Conservation (phyloP, 2,329 filamentous ascomycete species). For the Pestalotiopsis sp. region DNA sequence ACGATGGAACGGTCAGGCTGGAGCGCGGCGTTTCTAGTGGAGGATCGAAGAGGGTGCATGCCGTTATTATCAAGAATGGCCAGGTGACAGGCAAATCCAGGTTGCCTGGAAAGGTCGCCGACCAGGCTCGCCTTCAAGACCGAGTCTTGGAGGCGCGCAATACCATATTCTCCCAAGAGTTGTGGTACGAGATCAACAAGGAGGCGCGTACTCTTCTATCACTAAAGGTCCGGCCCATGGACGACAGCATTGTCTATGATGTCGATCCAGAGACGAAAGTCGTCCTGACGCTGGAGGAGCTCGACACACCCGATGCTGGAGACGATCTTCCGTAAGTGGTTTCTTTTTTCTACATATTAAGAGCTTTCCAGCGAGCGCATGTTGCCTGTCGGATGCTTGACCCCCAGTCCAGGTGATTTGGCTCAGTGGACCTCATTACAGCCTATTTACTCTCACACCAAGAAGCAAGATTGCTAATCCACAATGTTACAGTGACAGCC, state of each 20-base stretch:
- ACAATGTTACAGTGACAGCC: slow-evolving; percentile 34
- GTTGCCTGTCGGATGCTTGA: no score
- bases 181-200: slow-evolving; percentile 86
- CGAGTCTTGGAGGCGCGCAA: slow-evolving; percentile 76
- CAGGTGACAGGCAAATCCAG: slow-evolving; percentile 59
- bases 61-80: slow-evolving; percentile 64
- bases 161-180: slow-evolving; percentile 79
- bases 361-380: no score
- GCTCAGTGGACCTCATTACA: no score
- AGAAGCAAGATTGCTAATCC: no score
- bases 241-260: slow-evolving; percentile 58
- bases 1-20: slow-evolving; percentile 75
- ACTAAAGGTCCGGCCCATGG: slow-evolving; percentile 69
- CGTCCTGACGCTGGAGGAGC: slow-evolving; percentile 67
- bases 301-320: slow-evolving; percentile 47
- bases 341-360: no score
- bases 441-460: no score
- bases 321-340: slow-evolving; percentile 33
- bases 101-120: slow-evolving; percentile 53
- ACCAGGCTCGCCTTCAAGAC: slow-evolving; percentile 64
- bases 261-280: slow-evolving; percentile 58
- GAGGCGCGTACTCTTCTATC: slow-evolving; percentile 76
- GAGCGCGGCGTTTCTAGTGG: slow-evolving; percentile 61
- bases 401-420: no score
- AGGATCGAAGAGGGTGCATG: slow-evolving; percentile 64